A percentile compares a stretch with the other conserved stretches of the same genome.
These are phyloP conservation scores for Passiflora organensis DNA, from an alignment of 345 rosid genomes.

Conservation along the genomic window DNA sequence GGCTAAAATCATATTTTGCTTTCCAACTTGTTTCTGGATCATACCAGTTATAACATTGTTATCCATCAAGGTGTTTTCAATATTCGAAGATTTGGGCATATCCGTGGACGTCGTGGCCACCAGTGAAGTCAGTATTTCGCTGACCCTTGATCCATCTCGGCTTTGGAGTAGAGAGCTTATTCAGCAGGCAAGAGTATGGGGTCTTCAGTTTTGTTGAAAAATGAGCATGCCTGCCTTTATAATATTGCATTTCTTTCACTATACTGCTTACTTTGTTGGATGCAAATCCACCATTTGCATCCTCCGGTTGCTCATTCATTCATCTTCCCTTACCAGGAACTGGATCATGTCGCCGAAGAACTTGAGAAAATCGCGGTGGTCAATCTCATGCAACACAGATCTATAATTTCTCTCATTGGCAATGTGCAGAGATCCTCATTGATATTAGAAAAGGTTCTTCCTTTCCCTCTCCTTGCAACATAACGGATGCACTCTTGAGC, in stretches of 20 bases:
- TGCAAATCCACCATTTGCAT: slow-evolving; percentile 10
- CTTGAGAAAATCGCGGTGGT: slow-evolving; percentile 95
- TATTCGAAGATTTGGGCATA: slow-evolving; percentile 88
- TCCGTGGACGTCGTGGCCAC: slow-evolving; percentile 99
- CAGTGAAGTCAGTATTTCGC: slow-evolving; percentile 97
- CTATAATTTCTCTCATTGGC: slow-evolving; percentile 91
- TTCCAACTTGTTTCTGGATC: slow-evolving; percentile 1
- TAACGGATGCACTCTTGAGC: too few species aligned
- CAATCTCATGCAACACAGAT: slow-evolving; percentile 76
- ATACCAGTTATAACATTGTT: slow-evolving; percentile 1
- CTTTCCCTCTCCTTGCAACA: slow-evolving; percentile 9
- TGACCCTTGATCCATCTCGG: slow-evolving; percentile 94
- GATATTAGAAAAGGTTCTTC: slow-evolving; percentile 80
- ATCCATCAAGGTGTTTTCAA: slow-evolving; percentile 75
- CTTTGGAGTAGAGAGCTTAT: slow-evolving; percentile 97
- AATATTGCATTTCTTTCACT: background rate
- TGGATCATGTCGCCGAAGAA: slow-evolving; percentile 95
- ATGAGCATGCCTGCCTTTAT: background rate
- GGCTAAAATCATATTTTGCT: slow-evolving; percentile 5
- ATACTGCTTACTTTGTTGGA: slow-evolving; percentile 1
- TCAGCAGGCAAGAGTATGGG: slow-evolving; percentile 80
- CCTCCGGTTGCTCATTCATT: background rate
- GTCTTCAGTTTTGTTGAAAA: slow-evolving; percentile 3
- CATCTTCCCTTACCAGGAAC: slow-evolving; percentile 53
- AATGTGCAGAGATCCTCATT: slow-evolving; percentile 88